phyloP scores from a whole-genome alignment of 306 rosid species.

The Inga leiocalycina region DNA sequence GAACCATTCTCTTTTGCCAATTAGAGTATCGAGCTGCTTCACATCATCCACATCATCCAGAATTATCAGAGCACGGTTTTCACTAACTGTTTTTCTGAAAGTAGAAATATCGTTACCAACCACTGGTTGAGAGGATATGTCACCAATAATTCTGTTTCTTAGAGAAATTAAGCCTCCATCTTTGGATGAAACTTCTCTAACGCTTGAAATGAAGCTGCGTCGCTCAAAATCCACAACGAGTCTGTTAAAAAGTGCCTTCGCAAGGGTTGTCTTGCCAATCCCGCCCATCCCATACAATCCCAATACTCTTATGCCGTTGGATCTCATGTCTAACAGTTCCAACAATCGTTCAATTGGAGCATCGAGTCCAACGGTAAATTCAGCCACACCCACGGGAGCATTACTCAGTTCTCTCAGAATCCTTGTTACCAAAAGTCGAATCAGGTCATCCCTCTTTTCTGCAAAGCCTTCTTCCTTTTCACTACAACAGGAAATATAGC shows the following conservation, averaged over 20 bases:
- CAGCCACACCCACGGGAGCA: slow-evolving; percentile 41
- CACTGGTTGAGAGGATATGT: slow-evolving; percentile 26
- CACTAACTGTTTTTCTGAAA: slow-evolving; percentile 22
- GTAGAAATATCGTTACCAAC: slow-evolving; percentile 23
- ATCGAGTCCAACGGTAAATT: slow-evolving; percentile 58
- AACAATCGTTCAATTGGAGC: slow-evolving; percentile 36
- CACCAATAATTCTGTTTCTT: slow-evolving; percentile 30
- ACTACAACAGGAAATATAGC: slow-evolving; percentile 15
- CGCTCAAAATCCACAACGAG: slow-evolving; percentile 41
- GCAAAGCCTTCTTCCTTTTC: background rate
- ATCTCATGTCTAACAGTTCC: slow-evolving; percentile 38
- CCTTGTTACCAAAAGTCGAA: slow-evolving; percentile 20
- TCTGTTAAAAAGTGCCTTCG: slow-evolving; percentile 56
- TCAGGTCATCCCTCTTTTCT: slow-evolving; percentile 10
- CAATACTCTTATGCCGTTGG: slow-evolving; percentile 47
- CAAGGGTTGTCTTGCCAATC: slow-evolving; percentile 72
- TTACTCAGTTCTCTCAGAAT: slow-evolving; percentile 38
- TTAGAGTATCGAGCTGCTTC: slow-evolving; percentile 43
- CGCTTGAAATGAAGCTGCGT: slow-evolving; percentile 53
- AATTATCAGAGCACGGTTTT: slow-evolving; percentile 52
- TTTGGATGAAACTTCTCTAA: slow-evolving; percentile 47
- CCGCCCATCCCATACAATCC: slow-evolving; percentile 76
- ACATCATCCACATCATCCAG: slow-evolving; percentile 64
- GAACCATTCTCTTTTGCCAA: slow-evolving; percentile 52
- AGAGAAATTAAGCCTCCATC: slow-evolving; percentile 46